Evolutionary conservation across 2,329 filamentous ascomycete species (phyloP), one percentile per base, ranked within the genome.

Genomic region (Fusarium chuoi): DNA sequence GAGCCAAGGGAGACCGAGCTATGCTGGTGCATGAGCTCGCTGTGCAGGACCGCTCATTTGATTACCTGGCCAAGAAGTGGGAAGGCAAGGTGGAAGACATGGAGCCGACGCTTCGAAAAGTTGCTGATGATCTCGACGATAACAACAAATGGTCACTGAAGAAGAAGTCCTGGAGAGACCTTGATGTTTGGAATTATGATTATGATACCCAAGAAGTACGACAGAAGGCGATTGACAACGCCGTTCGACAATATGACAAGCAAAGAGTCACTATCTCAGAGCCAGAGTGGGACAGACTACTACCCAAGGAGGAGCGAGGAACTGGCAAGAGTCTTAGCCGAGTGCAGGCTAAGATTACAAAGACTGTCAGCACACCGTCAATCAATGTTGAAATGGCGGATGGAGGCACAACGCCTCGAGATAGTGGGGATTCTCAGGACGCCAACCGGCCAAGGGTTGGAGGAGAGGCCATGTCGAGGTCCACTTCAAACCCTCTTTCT

Each of bases 111-210:
- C 80, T 92, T 18, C 84, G 87, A 55, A 92, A 91, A 81, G 88
- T 90, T 28, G 90, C 88, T 36, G 87, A 88, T 65, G 85, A 85
- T 61, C 84, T 87, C 65, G 71, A 83, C 9, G 79, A 83, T 6
- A 82, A 82, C 9, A 85, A 88, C 68, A 89, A 85, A 73, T 92
- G 88, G 85, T 81, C 83, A 39, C 81, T 92, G 74, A 86, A 87
- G 69, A 89, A 88, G 81, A 82, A 84, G 30, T 89, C 86, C 70
- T 92, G 87, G 86, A 91, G 87, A 79, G 90, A 92, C 72, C 84
- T 92, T 20, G 89, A 92, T 73, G 88, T 91, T 28, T 92, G 88
- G 86, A 87, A 85, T 65, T 91, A 90, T 78, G 82, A 87, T 35
- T 92, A 92, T 77, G 83, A 84, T 49, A 84, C 80, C 42, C 81